Evolutionary conservation across 2,329 filamentous ascomycete genomes (phyloP), one percentile per base, ranked within the genome.

Genomic region (Cercospora beticola): DNA sequence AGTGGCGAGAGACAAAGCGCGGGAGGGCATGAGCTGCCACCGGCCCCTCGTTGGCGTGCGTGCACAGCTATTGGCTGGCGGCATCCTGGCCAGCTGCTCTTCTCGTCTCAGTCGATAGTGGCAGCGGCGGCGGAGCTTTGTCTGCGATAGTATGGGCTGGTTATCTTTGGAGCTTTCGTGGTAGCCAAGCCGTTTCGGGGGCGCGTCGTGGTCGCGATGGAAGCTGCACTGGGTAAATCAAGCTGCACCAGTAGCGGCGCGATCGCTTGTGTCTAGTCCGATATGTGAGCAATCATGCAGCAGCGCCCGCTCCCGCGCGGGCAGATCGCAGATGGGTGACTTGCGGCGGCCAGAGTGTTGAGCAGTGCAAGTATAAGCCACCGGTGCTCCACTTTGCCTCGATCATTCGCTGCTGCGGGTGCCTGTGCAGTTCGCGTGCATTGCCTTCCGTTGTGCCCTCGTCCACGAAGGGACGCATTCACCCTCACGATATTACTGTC

Each of bases 251-350:
- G 54, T 30, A 46, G 56, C 62, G 62, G 70, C 68, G 65, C 70
- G 70, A 70, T 70, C 68, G 68, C 66, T 23, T 49, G 62, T 46
- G 62, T 26, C 59, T 67, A 69, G 68, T 66, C 52, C 61, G 65
- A 67, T 72, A 72, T 71, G 71, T 71, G 64, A 67, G 70, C 30
- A 65, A 73, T 72, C 70, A 70, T 73, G 71, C 71, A 65, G 61
- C 65, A 62, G 65, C 33, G 62, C 52, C 54, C 64, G 70, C 60
- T 68, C 46, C 70, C 62, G 70, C 66, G 68, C 65, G 65, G 64
- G 54, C 40, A 68, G 69, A 71, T 71, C 62, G 65, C 62, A 62
- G 67, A 59, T 66, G 64, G 54, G 65, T 28, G 52, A 64, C 40
- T 59, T 66, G 62, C 61, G 64, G 54, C 66, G 36, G 62, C 58